A percentile compares a stretch with the other conserved stretches of the same genome.
Evolutionary conservation across 2,329 filamentous ascomycete genomes (phyloP).

Genomic region (Pseudopyrenochaeta lycopersici): DNA sequence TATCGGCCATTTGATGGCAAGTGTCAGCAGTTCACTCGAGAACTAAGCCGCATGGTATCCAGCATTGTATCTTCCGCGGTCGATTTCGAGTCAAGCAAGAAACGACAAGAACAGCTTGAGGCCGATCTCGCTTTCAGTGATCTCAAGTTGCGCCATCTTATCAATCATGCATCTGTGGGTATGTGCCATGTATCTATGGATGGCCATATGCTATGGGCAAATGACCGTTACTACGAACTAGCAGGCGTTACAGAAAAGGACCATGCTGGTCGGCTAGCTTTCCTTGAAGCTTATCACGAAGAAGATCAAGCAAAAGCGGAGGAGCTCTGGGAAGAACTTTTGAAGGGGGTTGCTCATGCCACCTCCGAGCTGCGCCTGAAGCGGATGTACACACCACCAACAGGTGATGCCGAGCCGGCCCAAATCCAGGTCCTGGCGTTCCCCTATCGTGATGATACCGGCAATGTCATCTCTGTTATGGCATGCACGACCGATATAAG

Average conservation of each 20-base stretch:
- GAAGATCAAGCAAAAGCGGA: constrained; percentile 35
- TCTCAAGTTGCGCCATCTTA: constrained; percentile 44
- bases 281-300: constrained; percentile 39
- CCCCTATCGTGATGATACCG: constrained; percentile 43
- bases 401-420: constrained; percentile 40
- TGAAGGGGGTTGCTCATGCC: constrained; percentile 35
- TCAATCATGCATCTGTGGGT: constrained; percentile 46
- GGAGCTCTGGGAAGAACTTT: constrained; percentile 34
- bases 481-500: constrained; percentile 52
- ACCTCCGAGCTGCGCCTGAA: constrained; percentile 41
- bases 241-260: constrained; percentile 29
- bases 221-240: constrained; percentile 45
- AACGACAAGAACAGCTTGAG: constrained; percentile 41
- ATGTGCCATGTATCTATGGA: constrained; percentile 43
- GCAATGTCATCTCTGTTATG: constrained; percentile 44
- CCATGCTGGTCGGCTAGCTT: constrained; percentile 20
- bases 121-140: constrained; percentile 46
- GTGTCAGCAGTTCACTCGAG: constrained; percentile 43
- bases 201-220: constrained; percentile 45
- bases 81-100: constrained; percentile 28
- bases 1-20: constrained; percentile 41
- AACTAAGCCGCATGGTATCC: constrained; percentile 43
- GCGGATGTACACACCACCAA: constrained; percentile 39
- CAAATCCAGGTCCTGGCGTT: constrained; percentile 46
- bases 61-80: constrained; percentile 37